Evolutionary conservation across 2,329 filamentous ascomycete species (phyloP).

Genomic region (Colletotrichum tanaceti): DNA sequence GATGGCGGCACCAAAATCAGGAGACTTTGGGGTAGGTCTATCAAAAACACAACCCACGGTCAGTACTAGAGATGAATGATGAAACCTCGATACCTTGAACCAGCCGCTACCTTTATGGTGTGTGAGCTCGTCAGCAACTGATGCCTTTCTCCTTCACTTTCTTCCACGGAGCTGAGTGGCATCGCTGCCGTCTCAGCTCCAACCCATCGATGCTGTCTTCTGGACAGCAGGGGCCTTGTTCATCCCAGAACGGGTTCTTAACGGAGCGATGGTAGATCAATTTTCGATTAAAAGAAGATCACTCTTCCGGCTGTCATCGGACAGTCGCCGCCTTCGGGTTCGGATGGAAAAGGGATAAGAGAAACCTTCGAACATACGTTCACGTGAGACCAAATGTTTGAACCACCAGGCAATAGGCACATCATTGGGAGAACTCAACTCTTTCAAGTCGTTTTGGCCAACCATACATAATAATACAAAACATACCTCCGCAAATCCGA

Average conservation of each 20-base stretch:
- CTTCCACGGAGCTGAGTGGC: constrained; percentile 17
- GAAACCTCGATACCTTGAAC: constrained; percentile 40
- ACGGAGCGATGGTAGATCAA: constrained; percentile 83
- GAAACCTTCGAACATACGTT: constrained; percentile 53
- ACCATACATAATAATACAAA: constrained; percentile 28
- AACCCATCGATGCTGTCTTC: constrained; percentile 75
- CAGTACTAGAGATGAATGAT: constrained; percentile 42
- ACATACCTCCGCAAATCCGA: constrained; percentile 13
- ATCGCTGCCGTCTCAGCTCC: not conserved
- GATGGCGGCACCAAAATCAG: constrained; percentile 42
- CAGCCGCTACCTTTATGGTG: constrained; percentile 35
- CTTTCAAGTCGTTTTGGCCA: constrained; percentile 1
- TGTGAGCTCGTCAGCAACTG: constrained; percentile 27
- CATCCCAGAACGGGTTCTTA: constrained; percentile 77
- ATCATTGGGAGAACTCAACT: not conserved
- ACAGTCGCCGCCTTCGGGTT: constrained; percentile 48
- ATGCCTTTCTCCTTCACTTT: constrained; percentile 37
- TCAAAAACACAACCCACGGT: constrained; percentile 26
- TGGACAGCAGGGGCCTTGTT: constrained; percentile 78
- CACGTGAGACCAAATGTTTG: not conserved
- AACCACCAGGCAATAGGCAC: not conserved
- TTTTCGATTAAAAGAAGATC: constrained; percentile 54
- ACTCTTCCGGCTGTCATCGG: constrained; percentile 46
- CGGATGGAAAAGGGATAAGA: constrained; percentile 55
- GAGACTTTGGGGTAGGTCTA: constrained; percentile 30